Conservation (phyloP, 345 rosid genomes). For the Xanthoceras sorbifolium region DNA sequence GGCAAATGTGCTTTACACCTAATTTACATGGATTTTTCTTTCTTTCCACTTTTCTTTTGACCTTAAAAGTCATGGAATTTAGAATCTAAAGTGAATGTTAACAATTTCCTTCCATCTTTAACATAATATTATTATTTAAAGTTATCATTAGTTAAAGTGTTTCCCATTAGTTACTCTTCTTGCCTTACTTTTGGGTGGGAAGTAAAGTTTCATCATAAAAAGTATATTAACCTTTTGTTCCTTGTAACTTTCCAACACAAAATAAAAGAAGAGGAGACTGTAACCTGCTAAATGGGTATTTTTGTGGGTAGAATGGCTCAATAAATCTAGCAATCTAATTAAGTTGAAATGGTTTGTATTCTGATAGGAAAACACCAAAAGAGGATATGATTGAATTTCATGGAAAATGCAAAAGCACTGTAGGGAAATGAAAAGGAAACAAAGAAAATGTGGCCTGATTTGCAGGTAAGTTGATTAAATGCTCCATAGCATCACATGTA, state of each 20-base stretch:
- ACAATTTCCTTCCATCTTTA: background rate
- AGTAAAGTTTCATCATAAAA: slow-evolving; percentile 9
- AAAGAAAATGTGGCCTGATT: slow-evolving; percentile 3
- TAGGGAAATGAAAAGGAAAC: slow-evolving; percentile 4
- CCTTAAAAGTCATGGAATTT: background rate
- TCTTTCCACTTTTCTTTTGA: background rate
- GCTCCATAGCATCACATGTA: slow-evolving; percentile 24
- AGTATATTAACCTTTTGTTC: background rate
- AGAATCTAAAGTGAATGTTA: background rate
- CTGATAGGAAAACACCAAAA: background rate
- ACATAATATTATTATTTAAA: background rate
- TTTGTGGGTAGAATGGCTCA: background rate
- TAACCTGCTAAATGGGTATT: background rate
- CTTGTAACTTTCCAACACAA: background rate
- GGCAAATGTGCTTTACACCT: slow-evolving; percentile 10
- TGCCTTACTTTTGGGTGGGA: background rate
- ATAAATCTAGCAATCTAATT: background rate
- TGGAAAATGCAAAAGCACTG: background rate
- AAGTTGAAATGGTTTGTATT: slow-evolving; percentile 1
- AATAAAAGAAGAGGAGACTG: background rate
- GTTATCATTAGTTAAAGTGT: background rate
- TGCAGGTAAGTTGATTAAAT: background rate
- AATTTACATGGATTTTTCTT: background rate
- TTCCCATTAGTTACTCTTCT: slow-evolving; percentile 6
- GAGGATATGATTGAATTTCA: slow-evolving; percentile 11